A percentile compares a stretch with the other conserved stretches of the same genome.
Conservation (phyloP, 768 basidiomycete genomes). For the Suillus paluster region DNA sequence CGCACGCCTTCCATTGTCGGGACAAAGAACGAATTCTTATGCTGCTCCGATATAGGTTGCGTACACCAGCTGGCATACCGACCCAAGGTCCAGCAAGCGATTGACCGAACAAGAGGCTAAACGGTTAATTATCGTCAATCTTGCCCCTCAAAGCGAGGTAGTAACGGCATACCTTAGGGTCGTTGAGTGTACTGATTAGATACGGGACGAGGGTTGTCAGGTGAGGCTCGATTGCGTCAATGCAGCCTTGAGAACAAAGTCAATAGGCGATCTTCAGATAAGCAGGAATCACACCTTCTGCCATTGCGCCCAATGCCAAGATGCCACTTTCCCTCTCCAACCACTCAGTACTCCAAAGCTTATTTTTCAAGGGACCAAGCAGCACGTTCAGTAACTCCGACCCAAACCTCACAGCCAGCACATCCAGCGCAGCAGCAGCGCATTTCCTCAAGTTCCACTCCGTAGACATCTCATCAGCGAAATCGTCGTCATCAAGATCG, state of each 20-base stretch:
- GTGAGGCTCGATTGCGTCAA: conserved; percentile 94
- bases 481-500: conserved; percentile 79
- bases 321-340: conserved; percentile 94
- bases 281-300: conserved; percentile 69
- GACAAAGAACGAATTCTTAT: conserved; percentile 89
- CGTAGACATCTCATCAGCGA: conserved; percentile 95
- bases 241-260: conserved; percentile 70
- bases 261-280: conserved; percentile 8
- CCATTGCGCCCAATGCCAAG: conserved; percentile 95
- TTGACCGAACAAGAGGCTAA: conserved; percentile 95
- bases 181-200: conserved; percentile 86
- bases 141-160: conserved; percentile 13
- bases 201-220: conserved; percentile 93
- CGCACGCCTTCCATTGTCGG: conserved; percentile 98
- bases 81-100: conserved; percentile 99
- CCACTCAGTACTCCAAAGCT: conserved; percentile 94
- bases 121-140: conserved; percentile 11
- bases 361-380: conserved; percentile 87
- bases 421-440: conserved; percentile 95
- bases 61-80: conserved; percentile 98
- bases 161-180: conserved; percentile 73
- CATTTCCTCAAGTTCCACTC: conserved; percentile 99
- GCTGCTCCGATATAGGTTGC: conserved; percentile 81
- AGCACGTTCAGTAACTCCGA: conserved; percentile 89
- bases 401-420: conserved; percentile 91